Evolutionary conservation across 225 moss, liverwort and hornwort species (phyloP), one percentile per base, ranked within the genome.

Genomic region (Pseudisothecium myosuroides): DNA sequence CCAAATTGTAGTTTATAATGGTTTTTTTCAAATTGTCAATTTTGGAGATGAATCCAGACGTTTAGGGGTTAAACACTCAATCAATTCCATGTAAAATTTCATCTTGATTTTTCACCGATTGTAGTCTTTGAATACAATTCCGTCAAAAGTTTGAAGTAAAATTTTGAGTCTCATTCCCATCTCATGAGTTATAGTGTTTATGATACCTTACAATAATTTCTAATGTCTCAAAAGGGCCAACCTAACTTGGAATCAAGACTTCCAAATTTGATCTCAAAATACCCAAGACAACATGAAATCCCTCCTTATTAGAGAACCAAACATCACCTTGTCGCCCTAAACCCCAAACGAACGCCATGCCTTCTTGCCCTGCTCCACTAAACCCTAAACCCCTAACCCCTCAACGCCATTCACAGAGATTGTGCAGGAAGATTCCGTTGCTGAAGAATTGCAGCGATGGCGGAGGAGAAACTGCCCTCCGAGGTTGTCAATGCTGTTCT

Each of bases 201-300:
- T 1, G 0, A 39, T 11, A 22, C 13, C 4, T 39, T 7, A 23
- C 0, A 2, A 69, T 21, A 41, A 41, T 41, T 14, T 24, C 4
- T 13, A 14, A 14, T 71, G 8, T 41, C 8, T 24, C 7, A 7
- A 71, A 39, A 39, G 8, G 24, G 7, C 24, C 39, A 69, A 69
- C 68, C n/a, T 22, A 12, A 21, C n/a, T 37, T 22, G 6, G 19
- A 67, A 11, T 12, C 21, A n/a, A n/a, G 39, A 69, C 41, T 71
- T 71, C 15, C 71, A 41, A 71, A 41, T 26, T 8, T 71, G 41
- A 71, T 71, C 71, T 43, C 43, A 9, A 43, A 72, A 28, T 17
- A 10, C 17, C 27, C 27, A 15, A 28, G 9, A 72, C 8, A 41
- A 43, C 8, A 43, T 43, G 43, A 72, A 72, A 43, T 43, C 72